Evolutionary conservation across 371 early-diverging fungal species (phyloP).

Genomic region (Blakeslea trispora): DNA sequence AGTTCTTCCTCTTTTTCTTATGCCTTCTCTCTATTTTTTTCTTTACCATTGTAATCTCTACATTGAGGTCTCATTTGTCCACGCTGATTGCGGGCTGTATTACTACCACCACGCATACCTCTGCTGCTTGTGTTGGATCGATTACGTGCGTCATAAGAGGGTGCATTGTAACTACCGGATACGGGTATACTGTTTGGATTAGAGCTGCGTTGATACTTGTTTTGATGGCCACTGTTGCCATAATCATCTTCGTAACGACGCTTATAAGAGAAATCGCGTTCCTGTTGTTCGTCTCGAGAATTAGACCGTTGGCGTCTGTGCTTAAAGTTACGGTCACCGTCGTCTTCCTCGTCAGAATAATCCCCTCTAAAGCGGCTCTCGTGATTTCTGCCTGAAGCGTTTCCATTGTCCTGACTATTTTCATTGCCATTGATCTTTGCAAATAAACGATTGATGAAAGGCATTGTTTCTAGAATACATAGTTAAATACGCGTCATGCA

Average conservation of each 20-base stretch:
- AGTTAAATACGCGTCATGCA: not conserved
- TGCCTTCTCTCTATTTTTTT: no score
- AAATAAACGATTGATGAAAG: conserved; percentile 71
- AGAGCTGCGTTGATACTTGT: conserved; percentile 27
- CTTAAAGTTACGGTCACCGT: conserved; percentile 75
- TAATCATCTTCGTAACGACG: conserved; percentile 32
- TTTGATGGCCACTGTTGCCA: conserved; percentile 15
- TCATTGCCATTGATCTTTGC: conserved; percentile 41
- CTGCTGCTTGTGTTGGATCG: conserved; percentile 31
- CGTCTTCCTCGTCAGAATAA: conserved; percentile 62
- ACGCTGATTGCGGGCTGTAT: conserved; percentile 31
- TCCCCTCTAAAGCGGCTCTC: conserved; percentile 40
- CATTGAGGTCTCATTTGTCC: conserved; percentile 54
- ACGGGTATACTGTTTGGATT: conserved; percentile 9
- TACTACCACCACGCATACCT: conserved; percentile 41
- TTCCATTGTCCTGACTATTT: conserved; percentile 10
- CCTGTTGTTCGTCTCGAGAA: conserved; percentile 33
- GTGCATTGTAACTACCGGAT: not conserved
- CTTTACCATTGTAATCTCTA: conserved; percentile 80
- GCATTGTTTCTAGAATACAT: conserved; percentile 57
- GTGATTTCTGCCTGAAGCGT: not conserved
- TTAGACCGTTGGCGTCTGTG: conserved; percentile 64
- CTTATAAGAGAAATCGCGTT: conserved; percentile 19
- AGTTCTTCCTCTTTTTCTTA: no score
- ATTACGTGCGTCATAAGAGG: conserved; percentile 19